These are phyloP conservation scores for Forsythia suspensa DNA, from an alignment of 257 asterid genomes.

Conservation along the genomic window DNA sequence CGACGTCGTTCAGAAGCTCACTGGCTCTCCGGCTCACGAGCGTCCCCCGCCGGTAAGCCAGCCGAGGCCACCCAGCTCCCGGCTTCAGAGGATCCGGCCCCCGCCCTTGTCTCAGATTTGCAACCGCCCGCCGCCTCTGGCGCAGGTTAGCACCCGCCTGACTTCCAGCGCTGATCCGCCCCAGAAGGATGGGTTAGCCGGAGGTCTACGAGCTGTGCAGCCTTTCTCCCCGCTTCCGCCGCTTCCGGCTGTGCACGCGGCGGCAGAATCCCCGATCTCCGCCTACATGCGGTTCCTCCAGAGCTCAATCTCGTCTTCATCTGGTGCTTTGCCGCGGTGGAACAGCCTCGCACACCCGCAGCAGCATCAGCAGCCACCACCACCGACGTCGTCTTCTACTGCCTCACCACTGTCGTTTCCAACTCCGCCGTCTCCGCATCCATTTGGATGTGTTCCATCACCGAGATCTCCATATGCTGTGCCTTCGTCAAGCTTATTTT, in stretches of 20 bases:
- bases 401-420: conserved; percentile 33
- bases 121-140: conserved; percentile 50
- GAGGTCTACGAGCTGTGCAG: conserved; percentile 41
- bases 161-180: neutral
- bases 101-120: conserved; percentile 74
- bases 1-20: conserved; percentile 86
- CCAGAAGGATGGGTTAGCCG: conserved; percentile 22
- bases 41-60: conserved; percentile 54
- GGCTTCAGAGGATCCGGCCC: conserved; percentile 91
- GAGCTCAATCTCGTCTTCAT: conserved; percentile 20
- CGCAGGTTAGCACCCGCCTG: conserved; percentile 13
- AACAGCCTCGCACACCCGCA: conserved; percentile 26
- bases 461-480: conserved; percentile 49
- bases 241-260: conserved; percentile 39
- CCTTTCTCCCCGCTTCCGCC: conserved; percentile 61
- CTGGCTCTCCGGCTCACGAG: conserved; percentile 83
- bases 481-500: conserved; percentile 47
- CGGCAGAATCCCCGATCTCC: conserved; percentile 27
- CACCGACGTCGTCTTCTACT: conserved; percentile 24
- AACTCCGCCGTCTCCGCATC: conserved; percentile 43
- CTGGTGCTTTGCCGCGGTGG: conserved; percentile 37
- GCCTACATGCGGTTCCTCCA: conserved; percentile 29
- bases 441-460: conserved; percentile 58
- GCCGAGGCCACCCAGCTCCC: conserved; percentile 62
- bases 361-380: conserved; percentile 32